Base-by-base conservation (phyloP, 2,329 filamentous ascomycete genomes). In the Talaromyces sp. region DNA sequence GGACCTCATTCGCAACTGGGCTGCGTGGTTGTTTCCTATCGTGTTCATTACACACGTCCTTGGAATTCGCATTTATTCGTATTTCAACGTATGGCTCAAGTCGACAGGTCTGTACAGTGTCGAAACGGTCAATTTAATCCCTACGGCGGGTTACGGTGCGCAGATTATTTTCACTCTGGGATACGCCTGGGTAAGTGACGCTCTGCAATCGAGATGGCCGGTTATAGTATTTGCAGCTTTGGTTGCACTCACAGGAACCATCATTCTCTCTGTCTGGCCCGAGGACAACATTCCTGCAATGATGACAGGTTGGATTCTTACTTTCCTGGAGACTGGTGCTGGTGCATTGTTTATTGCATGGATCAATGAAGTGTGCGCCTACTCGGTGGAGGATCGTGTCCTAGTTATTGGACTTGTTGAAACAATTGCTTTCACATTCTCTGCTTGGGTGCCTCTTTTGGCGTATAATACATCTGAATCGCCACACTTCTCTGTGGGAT, bases 181-280 rank as follows among this genome's bases (percentile, higher is more conserved):
- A 5, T 86, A 85, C 62, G 84, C 84, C 0, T 87, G 84, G 84
- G 79, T 79, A 0, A 86, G 84, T 0, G 85, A 87, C 0, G 80
- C 84, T 56, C 72, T 73, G 17, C 83, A 83, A 2, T 78, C 77
- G 0, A 74, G 84, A 10, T 86, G 84, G 83, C 84, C 84, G 0
- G 75, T 81, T 0, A 84, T 87, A 51, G 70, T 86, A 2, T 83
- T 85, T 41, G 78, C 75, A 0, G 78, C 75, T 0, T 63, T 70
- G 3, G 56, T 62, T n/a, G 58, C 57, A 7, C 31, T 64, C 19
- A 54, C 55, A 9, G 60, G 56, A 21, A 62, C 60, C 1, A 62
- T 58, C 46, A 64, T 64, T 21, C 60, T 64, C 0, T 59, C 58
- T 31, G 31, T 63, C 10, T 60, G 61, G 54, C 62, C 63, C 9